A percentile compares a stretch with the other conserved stretches of the same genome.
Conservation (phyloP, 495 filamentous ascomycete species). For the Evernia prunastri region DNA sequence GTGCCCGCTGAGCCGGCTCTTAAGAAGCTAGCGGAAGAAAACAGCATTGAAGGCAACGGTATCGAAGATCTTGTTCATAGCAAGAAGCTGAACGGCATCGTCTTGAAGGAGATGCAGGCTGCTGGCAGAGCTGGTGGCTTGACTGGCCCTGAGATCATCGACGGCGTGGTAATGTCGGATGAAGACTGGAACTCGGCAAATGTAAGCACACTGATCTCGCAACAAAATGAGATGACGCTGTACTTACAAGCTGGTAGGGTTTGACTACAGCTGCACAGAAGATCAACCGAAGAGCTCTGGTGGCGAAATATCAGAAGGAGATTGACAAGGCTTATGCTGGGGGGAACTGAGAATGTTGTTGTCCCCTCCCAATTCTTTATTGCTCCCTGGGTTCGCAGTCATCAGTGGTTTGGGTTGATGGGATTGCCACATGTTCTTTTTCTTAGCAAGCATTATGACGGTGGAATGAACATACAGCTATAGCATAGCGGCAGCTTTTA, state of each 20-base stretch:
- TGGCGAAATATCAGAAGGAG: constrained; percentile 39
- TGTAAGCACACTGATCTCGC: constrained; percentile 51
- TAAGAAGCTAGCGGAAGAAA: constrained; percentile 72
- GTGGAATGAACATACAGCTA: not conserved
- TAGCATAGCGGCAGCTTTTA: not conserved
- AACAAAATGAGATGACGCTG: not conserved
- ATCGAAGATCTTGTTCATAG: constrained; percentile 78
- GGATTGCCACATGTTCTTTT: not conserved
- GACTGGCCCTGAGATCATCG: constrained; percentile 81
- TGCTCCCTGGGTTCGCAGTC: not conserved
- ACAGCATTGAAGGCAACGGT: constrained; percentile 61
- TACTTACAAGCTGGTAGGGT: constrained; percentile 33
- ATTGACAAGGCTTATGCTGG: constrained; percentile 42
- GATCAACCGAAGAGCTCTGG: constrained; percentile 50
- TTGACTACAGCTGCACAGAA: constrained; percentile 52
- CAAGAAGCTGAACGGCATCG: constrained; percentile 67
- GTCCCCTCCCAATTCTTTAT: not conserved
- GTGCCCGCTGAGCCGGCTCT: constrained; percentile 79
- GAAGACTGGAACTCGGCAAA: constrained; percentile 98
- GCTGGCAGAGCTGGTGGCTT: constrained; percentile 71
- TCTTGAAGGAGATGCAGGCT: constrained; percentile 76
- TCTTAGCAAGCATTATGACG: not conserved
- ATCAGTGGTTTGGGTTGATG: not conserved
- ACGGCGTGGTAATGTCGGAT: constrained; percentile 84
- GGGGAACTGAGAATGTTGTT: not conserved